phyloP scores from a whole-genome alignment of 306 rosid species.

The Cucumis cinereus region DNA sequence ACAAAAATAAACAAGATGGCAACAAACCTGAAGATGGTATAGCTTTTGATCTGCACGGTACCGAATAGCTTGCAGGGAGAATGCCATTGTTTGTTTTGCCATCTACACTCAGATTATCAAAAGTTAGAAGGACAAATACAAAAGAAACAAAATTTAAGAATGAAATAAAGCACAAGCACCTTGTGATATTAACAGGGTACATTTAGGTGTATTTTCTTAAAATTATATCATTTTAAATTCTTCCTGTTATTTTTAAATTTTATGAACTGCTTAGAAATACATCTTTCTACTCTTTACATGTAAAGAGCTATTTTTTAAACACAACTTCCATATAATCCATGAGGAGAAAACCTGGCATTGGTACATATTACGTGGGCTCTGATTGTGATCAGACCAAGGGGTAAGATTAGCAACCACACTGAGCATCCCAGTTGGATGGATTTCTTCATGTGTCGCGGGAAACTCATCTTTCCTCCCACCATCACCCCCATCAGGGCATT shows the following conservation, averaged over 20 bases:
- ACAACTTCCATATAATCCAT: not conserved
- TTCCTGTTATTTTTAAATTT: not conserved
- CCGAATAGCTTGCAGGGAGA: conserved; percentile 64
- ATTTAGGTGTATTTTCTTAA: not conserved
- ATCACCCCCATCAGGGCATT: conserved; percentile 88
- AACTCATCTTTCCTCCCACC: conserved; percentile 73
- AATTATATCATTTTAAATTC: not conserved
- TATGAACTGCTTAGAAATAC: not conserved
- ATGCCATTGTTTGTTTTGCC: conserved; percentile 99
- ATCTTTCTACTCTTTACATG: not conserved
- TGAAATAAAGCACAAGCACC: not conserved
- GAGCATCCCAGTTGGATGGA: conserved; percentile 92
- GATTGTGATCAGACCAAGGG: conserved; percentile 98
- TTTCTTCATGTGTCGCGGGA: conserved; percentile 95
- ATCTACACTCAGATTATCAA: conserved; percentile 32
- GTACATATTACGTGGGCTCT: conserved; percentile 97
- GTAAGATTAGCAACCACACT: conserved; percentile 93
- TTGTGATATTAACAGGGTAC: not conserved
- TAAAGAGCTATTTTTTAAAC: not conserved
- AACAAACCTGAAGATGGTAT: conserved; percentile 81
- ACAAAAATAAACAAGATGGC: not conserved
- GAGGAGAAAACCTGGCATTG: conserved; percentile 81
- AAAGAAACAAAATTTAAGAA: not conserved
- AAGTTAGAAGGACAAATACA: not conserved
- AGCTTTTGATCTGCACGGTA: conserved; percentile 90